Evolutionary conservation across 495 filamentous ascomycete species (phyloP).

Genomic region (Penicillium pulvis): DNA sequence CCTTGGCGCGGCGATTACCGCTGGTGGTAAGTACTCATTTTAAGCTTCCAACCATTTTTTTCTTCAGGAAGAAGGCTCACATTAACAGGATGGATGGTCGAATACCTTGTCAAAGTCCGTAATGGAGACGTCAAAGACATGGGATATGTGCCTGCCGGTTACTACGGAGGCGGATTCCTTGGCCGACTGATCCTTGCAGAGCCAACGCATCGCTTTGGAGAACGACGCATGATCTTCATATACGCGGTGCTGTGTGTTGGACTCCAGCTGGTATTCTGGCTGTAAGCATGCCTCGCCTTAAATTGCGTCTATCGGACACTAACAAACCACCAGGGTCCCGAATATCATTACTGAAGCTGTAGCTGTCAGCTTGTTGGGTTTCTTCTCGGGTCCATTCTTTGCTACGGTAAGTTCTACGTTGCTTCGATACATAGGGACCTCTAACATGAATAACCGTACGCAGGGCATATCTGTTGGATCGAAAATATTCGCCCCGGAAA

Average conservation of each 20-base stretch:
- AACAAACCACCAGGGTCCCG: slow-evolving; percentile 22
- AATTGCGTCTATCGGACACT: neutral
- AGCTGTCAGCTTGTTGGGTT: slow-evolving; percentile 32
- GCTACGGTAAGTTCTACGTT: slow-evolving; percentile 25
- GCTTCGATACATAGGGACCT: neutral
- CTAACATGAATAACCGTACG: neutral
- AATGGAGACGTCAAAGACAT: slow-evolving; percentile 34
- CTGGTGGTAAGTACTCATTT: slow-evolving; percentile 23
- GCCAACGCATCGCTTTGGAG: slow-evolving; percentile 31
- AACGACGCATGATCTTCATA: slow-evolving; percentile 34
- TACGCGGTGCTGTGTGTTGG: slow-evolving; percentile 34
- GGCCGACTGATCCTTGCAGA: slow-evolving; percentile 32
- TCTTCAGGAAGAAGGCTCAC: neutral
- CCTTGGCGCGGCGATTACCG: slow-evolving; percentile 31
- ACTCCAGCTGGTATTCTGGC: slow-evolving; percentile 36
- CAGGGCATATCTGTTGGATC: slow-evolving; percentile 35
- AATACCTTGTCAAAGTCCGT: slow-evolving; percentile 34
- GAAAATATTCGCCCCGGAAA: slow-evolving; percentile 30
- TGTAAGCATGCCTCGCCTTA: slow-evolving; percentile 20
- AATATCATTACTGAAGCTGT: slow-evolving; percentile 39
- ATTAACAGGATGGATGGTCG: slow-evolving; percentile 30
- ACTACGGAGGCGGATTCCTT: slow-evolving; percentile 32
- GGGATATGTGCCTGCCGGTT: slow-evolving; percentile 35
- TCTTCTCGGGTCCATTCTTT: slow-evolving; percentile 37
- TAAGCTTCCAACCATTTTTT: neutral